Base-by-base conservation (phyloP, 768 basidiomycete genomes). In the Agrocybe chaxingu region DNA sequence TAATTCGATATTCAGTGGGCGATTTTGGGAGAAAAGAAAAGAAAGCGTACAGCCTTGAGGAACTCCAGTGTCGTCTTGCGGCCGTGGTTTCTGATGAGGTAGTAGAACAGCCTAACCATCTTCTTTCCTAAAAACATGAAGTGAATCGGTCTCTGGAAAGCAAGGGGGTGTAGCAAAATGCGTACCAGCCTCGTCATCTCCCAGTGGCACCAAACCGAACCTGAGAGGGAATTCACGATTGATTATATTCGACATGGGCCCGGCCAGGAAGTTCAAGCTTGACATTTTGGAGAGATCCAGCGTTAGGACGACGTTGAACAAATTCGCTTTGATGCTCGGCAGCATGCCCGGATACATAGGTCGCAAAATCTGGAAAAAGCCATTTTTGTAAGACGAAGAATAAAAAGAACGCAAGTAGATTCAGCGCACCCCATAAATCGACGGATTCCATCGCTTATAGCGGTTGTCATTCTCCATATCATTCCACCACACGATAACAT, bases 401-500 rank as follows among this genome's bases (percentile, higher is more conserved):
- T 19, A 6, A 2, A 18, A 16, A 11, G 36, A 10, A 10, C 5
- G 13, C 29, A 10, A 40, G 13, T 13, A 33, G 34, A 42, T 19
- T 9, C n/a, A 19, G 11, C 78, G 36, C 57, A 85, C 85, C 32
- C 62, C 59, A 51, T 72, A 71, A 32, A 87, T 60, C 12, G 80
- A 80, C 6, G 79, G 61, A 30, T 64, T 71, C 76, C 78, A 85
- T 16, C 64, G 61, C 4, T 73, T 67, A 52, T 87, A 87, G 74
- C 83, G 74, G 36, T 69, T 73, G 66, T 98, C 97, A 55, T 81
- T 88, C 70, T 91, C 87, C 13, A 98, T 67, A 62, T 99, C 85
- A 65, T 98, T 99, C 86, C 87, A 89, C 82, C 90, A 98, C 0
- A 85, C 62, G 35, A 95, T 77, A 3, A 88, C 75, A 33, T 70